Evolutionary conservation across 163 green algal species (phyloP).

Genomic region (Botryococcus braunii): DNA sequence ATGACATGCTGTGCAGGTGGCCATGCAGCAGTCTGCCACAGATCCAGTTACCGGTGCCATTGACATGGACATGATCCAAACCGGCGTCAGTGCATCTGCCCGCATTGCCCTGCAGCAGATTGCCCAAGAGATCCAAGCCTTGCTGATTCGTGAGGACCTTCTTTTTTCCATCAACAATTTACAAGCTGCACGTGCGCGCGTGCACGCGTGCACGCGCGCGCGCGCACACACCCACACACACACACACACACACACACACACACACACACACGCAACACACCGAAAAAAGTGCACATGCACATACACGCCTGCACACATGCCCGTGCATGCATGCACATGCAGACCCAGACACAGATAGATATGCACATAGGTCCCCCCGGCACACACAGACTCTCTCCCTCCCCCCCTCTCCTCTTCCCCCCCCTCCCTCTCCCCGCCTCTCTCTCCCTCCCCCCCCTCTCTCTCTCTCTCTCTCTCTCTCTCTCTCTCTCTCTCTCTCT

Average conservation of each 20-base stretch:
- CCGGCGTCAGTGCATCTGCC: constrained; percentile 57
- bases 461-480: no score
- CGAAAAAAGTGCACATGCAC: background rate
- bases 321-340: background rate
- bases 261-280: background rate
- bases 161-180: no score
- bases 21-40: constrained; percentile 64
- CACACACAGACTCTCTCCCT: no score
- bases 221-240: background rate
- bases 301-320: background rate
- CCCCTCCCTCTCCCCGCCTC: no score
- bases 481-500: no score
- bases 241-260: background rate
- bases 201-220: background rate
- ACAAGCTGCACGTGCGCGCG: no score
- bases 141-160: constrained; percentile 24
- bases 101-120: constrained; percentile 27
- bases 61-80: constrained; percentile 81
- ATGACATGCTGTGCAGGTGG: constrained; percentile 38
- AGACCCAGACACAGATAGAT: no score
- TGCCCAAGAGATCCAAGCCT: constrained; percentile 18
- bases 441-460: no score
- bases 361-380: no score
- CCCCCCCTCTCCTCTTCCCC: no score
- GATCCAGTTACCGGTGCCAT: constrained; percentile 68